Conservation (phyloP, 176 grass and related monocot genomes). For the Tuctoria greenei region DNA sequence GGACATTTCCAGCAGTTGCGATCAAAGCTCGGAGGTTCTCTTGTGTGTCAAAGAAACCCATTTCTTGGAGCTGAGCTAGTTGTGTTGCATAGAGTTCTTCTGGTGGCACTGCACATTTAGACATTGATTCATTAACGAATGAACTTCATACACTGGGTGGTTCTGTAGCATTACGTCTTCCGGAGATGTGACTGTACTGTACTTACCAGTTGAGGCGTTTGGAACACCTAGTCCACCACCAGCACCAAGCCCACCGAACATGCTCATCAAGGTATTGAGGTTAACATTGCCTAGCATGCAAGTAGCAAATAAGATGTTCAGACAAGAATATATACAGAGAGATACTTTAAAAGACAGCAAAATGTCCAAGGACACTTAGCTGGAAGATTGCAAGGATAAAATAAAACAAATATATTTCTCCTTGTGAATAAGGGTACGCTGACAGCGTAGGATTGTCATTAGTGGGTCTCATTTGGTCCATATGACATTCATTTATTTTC, state of each 20-base stretch:
- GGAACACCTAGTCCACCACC: conserved; percentile 67
- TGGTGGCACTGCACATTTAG: conserved; percentile 62
- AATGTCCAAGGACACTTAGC: not conserved
- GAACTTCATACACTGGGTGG: not conserved
- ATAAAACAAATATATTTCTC: not conserved
- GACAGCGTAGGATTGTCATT: not conserved
- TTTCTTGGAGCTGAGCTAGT: conserved; percentile 83
- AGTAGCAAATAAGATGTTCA: not conserved
- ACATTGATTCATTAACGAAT: not conserved
- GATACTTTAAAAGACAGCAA: too few relatives aligned
- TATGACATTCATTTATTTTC: too few relatives aligned
- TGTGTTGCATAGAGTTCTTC: conserved; percentile 90
- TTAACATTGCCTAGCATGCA: conserved; percentile 55
- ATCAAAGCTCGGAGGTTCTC: conserved; percentile 83
- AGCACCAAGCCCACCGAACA: conserved; percentile 89
- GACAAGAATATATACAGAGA: not conserved
- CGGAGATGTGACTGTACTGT: not conserved
- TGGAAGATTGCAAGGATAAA: not conserved
- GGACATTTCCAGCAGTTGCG: conserved; percentile 86
- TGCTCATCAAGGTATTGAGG: conserved; percentile 80
- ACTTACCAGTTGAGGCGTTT: conserved; percentile 67
- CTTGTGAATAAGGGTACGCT: not conserved
- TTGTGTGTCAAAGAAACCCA: conserved; percentile 90
- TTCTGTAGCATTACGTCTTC: not conserved
- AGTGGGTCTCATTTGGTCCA: too few relatives aligned